phyloP scores from a whole-genome alignment of 805 yeast genomes.

The Nakazawaea pomicola region DNA sequence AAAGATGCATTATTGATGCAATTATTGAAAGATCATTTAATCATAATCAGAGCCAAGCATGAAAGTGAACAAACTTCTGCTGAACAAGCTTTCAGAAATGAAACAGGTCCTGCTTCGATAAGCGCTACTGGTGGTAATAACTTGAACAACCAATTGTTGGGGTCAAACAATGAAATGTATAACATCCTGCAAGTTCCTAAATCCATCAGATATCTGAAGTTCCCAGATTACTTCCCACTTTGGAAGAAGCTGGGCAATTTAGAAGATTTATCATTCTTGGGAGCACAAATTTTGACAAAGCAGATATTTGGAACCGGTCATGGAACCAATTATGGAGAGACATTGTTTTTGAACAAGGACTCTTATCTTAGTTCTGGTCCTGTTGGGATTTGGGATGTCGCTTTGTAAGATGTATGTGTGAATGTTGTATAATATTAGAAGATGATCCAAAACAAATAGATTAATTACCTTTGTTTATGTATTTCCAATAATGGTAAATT shows the following conservation, averaged over 20 bases:
- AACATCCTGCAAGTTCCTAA: conserved; percentile 67
- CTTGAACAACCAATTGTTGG: conserved; percentile 13
- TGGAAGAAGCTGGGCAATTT: conserved; percentile 78
- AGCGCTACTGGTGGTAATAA: conserved; percentile 16
- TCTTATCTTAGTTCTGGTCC: conserved; percentile 81
- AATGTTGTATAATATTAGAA: background rate
- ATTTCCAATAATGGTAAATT: background rate
- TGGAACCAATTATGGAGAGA: conserved; percentile 48
- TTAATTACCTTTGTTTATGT: background rate
- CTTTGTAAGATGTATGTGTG: conserved; percentile 21
- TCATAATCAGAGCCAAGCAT: conserved; percentile 25
- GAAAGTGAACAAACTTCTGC: conserved; percentile 16
- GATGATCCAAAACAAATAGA: too few relatives aligned
- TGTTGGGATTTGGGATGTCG: conserved; percentile 68
- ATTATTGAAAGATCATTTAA: conserved; percentile 51
- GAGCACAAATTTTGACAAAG: conserved; percentile 83
- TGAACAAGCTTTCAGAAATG: conserved; percentile 25
- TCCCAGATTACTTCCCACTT: conserved; percentile 91
- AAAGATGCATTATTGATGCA: conserved; percentile 60
- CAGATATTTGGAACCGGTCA: conserved; percentile 70
- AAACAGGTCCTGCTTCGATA: conserved; percentile 11
- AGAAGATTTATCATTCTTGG: conserved; percentile 74
- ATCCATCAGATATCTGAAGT: conserved; percentile 59
- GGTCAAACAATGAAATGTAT: conserved; percentile 21
- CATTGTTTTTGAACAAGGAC: conserved; percentile 58